Evolutionary conservation across 192 early-diverging fungal species (phyloP), one percentile per base, ranked within the genome.

Genomic region (Linnemannia zychae): DNA sequence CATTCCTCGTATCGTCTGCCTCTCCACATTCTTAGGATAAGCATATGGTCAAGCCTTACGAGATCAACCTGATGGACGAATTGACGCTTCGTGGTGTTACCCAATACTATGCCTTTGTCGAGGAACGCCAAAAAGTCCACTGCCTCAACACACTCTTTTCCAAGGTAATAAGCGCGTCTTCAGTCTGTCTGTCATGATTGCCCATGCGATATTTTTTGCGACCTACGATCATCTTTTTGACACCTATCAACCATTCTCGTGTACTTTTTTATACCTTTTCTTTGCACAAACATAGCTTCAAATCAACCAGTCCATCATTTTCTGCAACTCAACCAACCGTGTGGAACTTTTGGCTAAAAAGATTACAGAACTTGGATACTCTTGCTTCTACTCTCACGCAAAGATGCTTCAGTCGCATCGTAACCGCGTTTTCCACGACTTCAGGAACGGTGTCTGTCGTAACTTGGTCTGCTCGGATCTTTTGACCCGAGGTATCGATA

Each of bases 221-320:
- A 68, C 38, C 34, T n/a, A 18, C 4, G 40, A 28, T 31, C 13
- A 31, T 12, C 24, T 31, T 11, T 24, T 60, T 24, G 24, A 28
- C 28, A 28, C 28, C 11, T 28, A 46, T 46, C 50, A 36, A 73
- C 50, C 49, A 28, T 52, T 6, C 33, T n/a, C n/a, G n/a, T n/a
- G n/a, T n/a, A n/a, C n/a, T n/a, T n/a, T n/a, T n/a, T n/a, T n/a
- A n/a, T n/a, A 38, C 34, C 22, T 53, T n/a, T 72, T 76, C 28
- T 70, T 36, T 37, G 50, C 37, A 17, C 3, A 71, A 71, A 28
- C 1, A 74, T 66, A 96, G 95, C 95, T 99, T 34, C 98, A 99
- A 95, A 98, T 99, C 91, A 99, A 99, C 90, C 98, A 99, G 93
- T 99, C 98, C 46, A 99, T 99, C 78, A 99, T 99, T 86, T 99